phyloP scores from a whole-genome alignment of 1,284 basidiomycete genomes.

The Testicularia cyperi region DNA sequence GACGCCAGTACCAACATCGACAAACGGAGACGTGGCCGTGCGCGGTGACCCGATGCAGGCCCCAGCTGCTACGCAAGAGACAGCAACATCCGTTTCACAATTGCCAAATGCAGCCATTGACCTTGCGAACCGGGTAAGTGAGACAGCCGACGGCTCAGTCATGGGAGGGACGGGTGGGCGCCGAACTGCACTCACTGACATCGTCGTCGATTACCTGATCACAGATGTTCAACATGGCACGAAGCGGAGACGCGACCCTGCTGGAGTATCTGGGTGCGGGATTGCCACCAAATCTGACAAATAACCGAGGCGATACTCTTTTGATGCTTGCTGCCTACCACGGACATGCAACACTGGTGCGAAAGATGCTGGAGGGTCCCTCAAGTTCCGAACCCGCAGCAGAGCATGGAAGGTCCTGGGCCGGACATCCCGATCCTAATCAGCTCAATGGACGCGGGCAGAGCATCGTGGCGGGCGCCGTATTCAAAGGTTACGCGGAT shows the following conservation, averaged over 20 bases:
- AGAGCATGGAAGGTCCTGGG: constrained; percentile 3
- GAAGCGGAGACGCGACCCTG: constrained; percentile 65
- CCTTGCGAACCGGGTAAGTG: constrained; percentile 23
- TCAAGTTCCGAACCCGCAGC: not conserved
- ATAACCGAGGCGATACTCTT: constrained; percentile 63
- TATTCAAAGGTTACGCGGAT: constrained; percentile 73
- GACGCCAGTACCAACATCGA: constrained; percentile 1
- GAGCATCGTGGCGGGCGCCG: constrained; percentile 77
- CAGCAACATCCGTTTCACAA: constrained; percentile 9
- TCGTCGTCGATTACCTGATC: no score
- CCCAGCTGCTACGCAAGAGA: no score
- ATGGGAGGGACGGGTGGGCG: not conserved
- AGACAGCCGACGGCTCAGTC: not conserved
- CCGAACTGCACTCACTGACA: no score
- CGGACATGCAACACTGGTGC: constrained; percentile 69
- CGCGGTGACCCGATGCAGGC: not conserved
- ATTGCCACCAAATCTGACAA: constrained; percentile 75
- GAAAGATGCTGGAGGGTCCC: constrained; percentile 63
- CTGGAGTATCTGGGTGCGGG: constrained; percentile 69
- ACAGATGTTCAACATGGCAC: constrained; percentile 73
- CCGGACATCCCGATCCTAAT: constrained; percentile 37
- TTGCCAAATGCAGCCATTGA: constrained; percentile 28
- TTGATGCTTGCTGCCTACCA: constrained; percentile 81
- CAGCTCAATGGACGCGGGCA: constrained; percentile 75
- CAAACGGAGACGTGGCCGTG: not conserved